These are phyloP conservation scores for Lactarius hatsudake DNA, from an alignment of 768 basidiomycete genomes.

Conservation along the genomic window DNA sequence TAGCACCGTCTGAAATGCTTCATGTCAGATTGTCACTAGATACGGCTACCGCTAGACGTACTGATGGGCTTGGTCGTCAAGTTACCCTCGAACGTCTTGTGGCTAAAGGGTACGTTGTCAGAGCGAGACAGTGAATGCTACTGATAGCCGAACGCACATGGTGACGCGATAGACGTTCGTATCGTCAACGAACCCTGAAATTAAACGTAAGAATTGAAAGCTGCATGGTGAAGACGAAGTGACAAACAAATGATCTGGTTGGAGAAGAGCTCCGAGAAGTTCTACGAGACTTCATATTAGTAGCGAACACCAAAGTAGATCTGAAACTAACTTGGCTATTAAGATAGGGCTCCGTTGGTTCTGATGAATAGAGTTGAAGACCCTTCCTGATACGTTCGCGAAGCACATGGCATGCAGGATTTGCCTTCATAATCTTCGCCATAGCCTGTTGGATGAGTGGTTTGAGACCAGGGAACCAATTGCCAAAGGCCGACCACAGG, in stretches of 20 bases:
- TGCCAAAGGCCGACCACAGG: constrained; percentile 96
- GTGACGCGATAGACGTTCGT: constrained; percentile 99
- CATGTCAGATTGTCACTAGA: constrained; percentile 3
- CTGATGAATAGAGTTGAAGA: constrained; percentile 96
- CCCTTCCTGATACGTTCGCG: constrained; percentile 99
- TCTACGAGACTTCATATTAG: constrained; percentile 38
- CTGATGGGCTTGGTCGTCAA: constrained; percentile 99
- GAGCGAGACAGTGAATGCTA: constrained; percentile 9
- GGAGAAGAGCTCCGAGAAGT: constrained; percentile 93
- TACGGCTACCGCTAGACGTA: constrained; percentile 36
- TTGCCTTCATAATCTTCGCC: constrained; percentile 99
- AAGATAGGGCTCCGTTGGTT: constrained; percentile 98
- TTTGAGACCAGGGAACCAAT: constrained; percentile 99
- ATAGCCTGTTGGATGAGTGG: constrained; percentile 97
- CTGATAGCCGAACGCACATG: constrained; percentile 48
- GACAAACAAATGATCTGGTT: constrained; percentile 94
- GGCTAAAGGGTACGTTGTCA: constrained; percentile 43
- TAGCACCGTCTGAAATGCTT: constrained; percentile 69
- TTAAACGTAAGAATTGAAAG: constrained; percentile 11
- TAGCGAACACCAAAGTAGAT: constrained; percentile 7
- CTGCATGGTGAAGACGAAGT: neutral
- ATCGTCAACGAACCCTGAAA: constrained; percentile 94
- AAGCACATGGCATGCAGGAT: constrained; percentile 94
- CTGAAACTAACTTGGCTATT: constrained; percentile 72
- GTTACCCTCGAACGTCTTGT: constrained; percentile 99